phyloP scores from a whole-genome alignment of 768 basidiomycete species.

The Leccinum longicurvipes region DNA sequence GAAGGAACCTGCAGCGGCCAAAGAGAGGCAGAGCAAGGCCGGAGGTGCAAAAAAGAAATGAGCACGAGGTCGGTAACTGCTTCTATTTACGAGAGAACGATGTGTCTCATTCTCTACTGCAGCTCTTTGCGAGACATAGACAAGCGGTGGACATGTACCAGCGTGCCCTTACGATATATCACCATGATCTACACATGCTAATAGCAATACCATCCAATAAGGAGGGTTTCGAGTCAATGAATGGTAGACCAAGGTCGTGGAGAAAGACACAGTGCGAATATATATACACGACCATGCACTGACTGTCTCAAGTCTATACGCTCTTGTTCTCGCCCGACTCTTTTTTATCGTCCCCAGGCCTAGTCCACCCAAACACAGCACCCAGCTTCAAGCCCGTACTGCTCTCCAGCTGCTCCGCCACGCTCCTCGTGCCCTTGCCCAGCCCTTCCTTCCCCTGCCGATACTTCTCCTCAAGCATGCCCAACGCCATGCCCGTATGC shows the following conservation, averaged over 20 bases:
- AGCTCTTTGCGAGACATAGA: background rate
- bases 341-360: constrained; percentile 12
- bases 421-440: constrained; percentile 41
- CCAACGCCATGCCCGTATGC: constrained; percentile 58
- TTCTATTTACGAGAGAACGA: background rate
- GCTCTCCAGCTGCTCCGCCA: constrained; percentile 58
- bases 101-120: constrained; percentile 2
- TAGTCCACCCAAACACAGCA: constrained; percentile 51
- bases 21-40: constrained; percentile 16
- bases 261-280: background rate
- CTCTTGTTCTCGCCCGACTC: constrained; percentile 13
- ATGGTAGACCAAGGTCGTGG: background rate
- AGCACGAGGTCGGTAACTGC: constrained; percentile 4
- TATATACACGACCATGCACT: constrained; percentile 3
- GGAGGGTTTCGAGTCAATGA: background rate
- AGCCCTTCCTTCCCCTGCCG: constrained; percentile 43
- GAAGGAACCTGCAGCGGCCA: constrained; percentile 25
- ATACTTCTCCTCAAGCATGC: constrained; percentile 51
- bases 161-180: background rate
- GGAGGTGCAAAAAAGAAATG: constrained; percentile 20
- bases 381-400: constrained; percentile 70
- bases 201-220: background rate
- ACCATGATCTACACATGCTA: background rate
- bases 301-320: constrained; percentile 6
- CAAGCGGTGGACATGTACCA: background rate